phyloP scores from a whole-genome alignment of 164 flowering plant species.

The Tetrastigma voinierianum region DNA sequence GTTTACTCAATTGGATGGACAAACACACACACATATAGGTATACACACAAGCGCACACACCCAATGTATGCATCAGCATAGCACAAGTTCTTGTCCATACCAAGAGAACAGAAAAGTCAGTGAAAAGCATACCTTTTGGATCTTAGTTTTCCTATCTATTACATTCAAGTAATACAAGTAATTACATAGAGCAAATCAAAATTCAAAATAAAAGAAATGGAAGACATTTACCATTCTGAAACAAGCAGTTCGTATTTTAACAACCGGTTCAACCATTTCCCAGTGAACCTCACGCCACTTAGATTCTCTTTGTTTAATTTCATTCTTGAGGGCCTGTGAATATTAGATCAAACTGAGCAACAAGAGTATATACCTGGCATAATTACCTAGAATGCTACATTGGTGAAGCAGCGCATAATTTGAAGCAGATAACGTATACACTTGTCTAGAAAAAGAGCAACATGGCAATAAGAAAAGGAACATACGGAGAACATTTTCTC shows the following conservation, averaged over 20 bases:
- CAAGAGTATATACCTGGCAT: background rate
- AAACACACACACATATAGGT: too few relatives aligned
- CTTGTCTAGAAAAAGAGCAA: background rate
- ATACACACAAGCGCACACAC: too few relatives aligned
- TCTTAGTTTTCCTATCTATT: too few relatives aligned
- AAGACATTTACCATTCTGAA: constrained; percentile 66
- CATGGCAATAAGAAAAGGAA: constrained; percentile 1
- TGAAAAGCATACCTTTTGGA: too few relatives aligned
- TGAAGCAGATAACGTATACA: background rate
- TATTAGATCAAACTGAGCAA: background rate
- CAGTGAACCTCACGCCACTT: constrained; percentile 74
- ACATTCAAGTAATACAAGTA: too few relatives aligned
- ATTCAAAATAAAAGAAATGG: background rate
- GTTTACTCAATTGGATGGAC: too few relatives aligned
- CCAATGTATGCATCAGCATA: too few relatives aligned
- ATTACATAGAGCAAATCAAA: background rate
- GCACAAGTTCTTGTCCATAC: too few relatives aligned
- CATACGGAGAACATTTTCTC: constrained; percentile 94
- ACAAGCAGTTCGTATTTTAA: constrained; percentile 86
- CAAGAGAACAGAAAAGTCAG: too few relatives aligned
- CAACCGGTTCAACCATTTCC: constrained; percentile 82
- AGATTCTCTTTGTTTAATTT: constrained; percentile 79
- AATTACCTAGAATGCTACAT: background rate
- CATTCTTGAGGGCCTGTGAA: constrained; percentile 79
- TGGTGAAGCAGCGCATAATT: constrained; percentile 2